Percentiles rank a stretch among this genome's conserved stretches.
phyloP scores from a whole-genome alignment of 1,284 basidiomycete genomes.

The Moesziomyces globuligerus region DNA sequence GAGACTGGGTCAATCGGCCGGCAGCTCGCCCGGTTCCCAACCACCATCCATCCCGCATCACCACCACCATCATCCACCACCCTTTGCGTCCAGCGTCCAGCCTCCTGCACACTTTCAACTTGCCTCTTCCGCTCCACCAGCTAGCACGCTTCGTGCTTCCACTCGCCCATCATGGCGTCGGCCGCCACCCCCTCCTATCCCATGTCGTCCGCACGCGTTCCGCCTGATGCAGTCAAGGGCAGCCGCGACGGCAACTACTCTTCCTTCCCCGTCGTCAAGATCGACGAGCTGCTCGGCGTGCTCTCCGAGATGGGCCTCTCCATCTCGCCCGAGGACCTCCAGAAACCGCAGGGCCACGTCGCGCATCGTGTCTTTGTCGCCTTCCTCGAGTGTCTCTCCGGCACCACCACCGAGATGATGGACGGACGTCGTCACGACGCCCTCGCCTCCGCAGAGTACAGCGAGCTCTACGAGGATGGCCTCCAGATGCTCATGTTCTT shows the following conservation, averaged over 20 bases:
- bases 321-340: constrained; percentile 56
- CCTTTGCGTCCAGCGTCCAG: background rate
- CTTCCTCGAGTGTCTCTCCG: constrained; percentile 58
- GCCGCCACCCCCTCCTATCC: constrained; percentile 32
- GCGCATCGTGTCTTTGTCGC: constrained; percentile 57
- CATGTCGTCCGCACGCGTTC: constrained; percentile 40
- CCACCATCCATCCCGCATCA: background rate
- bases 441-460: constrained; percentile 43
- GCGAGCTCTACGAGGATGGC: constrained; percentile 56
- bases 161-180: constrained; percentile 27
- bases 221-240: constrained; percentile 37
- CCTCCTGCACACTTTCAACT: background rate
- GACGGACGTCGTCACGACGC: constrained; percentile 47
- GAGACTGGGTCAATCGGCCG: background rate
- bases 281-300: constrained; percentile 56
- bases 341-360: constrained; percentile 51
- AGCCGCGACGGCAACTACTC: constrained; percentile 56
- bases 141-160: background rate
- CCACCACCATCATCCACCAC: background rate
- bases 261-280: constrained; percentile 59
- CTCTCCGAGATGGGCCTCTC: constrained; percentile 56
- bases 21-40: background rate
- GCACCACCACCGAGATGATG: constrained; percentile 56
- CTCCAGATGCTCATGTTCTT: constrained; percentile 61
- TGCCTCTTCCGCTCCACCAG: background rate